Conservation (phyloP, 179 eudicot genomes). For the Heliamphora pulchella region DNA sequence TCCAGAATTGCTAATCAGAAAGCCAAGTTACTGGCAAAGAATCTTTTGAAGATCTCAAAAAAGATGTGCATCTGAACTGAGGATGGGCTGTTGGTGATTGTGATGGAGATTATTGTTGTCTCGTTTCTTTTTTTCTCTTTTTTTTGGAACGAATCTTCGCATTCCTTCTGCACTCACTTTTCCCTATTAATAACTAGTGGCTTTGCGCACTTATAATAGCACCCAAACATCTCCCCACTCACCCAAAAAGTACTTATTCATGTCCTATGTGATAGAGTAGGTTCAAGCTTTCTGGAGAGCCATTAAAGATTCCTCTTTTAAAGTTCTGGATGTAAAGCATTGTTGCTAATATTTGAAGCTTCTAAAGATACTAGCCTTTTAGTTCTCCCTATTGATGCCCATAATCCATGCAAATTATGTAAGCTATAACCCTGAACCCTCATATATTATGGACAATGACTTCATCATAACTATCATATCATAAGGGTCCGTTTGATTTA, state of each 20-base stretch:
- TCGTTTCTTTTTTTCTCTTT: no score
- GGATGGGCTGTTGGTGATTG: no score
- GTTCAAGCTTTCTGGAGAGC: not conserved
- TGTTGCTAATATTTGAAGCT: not conserved
- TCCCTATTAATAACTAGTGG: not conserved
- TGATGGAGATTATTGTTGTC: no score
- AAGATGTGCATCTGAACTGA: not conserved
- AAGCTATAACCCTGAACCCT: not conserved
- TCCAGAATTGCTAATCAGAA: not conserved
- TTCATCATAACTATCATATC: not conserved
- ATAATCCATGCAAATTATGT: not conserved
- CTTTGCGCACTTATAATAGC: not conserved
- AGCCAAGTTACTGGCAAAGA: not conserved
- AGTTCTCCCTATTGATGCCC: not conserved
- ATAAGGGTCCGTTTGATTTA: not conserved
- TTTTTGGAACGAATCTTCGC: no score
- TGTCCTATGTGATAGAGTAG: not conserved
- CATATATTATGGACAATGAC: not conserved
- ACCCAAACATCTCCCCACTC: not conserved
- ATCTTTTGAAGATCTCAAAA: no score
- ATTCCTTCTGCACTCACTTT: constrained; percentile 2
- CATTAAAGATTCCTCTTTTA: not conserved
- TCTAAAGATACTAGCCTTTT: constrained; percentile 2
- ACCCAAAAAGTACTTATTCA: not conserved
- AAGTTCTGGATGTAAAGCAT: not conserved